Evolutionary conservation across 345 rosid species (phyloP).

Genomic region (Anastatica hierochuntica): DNA sequence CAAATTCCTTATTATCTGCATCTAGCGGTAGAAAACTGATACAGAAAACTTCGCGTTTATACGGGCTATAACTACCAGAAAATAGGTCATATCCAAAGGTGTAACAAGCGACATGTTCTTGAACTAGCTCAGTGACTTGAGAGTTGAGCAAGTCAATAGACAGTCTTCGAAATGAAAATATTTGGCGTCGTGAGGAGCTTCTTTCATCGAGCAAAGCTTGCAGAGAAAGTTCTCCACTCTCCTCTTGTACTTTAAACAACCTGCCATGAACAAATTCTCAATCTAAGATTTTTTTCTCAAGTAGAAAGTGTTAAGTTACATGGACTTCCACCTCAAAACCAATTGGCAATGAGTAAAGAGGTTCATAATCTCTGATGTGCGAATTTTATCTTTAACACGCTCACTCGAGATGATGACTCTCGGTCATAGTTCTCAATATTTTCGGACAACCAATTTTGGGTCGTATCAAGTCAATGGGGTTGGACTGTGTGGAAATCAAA

Average conservation of each 20-base stretch:
- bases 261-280: background rate
- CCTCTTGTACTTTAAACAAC: slow-evolving; percentile 7
- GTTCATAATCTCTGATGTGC: too few relatives aligned
- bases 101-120: slow-evolving; percentile 15
- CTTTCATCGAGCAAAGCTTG: background rate
- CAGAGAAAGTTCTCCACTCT: slow-evolving; percentile 1
- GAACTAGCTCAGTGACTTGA: slow-evolving; percentile 7
- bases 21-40: background rate
- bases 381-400: too few relatives aligned
- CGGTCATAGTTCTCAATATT: too few relatives aligned
- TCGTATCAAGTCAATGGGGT: too few relatives aligned
- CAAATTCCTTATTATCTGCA: background rate
- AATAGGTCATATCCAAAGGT: background rate
- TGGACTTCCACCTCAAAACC: too few relatives aligned
- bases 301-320: too few relatives aligned
- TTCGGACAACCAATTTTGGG: too few relatives aligned
- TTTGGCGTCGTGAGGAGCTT: background rate
- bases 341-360: too few relatives aligned
- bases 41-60: too few relatives aligned
- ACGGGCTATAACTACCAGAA: background rate
- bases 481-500: too few relatives aligned
- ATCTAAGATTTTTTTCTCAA: too few relatives aligned
- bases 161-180: background rate
- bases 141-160: slow-evolving; percentile 10
- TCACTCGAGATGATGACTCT: too few relatives aligned